Evolutionary conservation across 306 rosid species (phyloP).

Genomic region (Pachyrhizus erosus): DNA sequence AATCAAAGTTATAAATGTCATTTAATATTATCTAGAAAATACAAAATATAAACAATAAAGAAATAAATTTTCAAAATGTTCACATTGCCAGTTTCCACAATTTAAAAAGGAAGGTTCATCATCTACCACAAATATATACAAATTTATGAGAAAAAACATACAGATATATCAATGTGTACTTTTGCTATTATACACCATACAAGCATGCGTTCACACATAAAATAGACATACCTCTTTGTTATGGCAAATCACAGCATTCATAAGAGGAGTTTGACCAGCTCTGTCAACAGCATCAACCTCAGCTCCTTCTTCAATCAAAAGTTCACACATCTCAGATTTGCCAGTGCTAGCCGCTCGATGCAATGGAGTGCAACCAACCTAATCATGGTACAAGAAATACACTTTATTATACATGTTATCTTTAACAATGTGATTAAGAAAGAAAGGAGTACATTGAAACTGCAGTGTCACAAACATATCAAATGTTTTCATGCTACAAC

Average conservation of each 20-base stretch:
- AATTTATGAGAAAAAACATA: too few species aligned
- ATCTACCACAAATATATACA: too few species aligned
- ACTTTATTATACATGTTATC: not conserved
- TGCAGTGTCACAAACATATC: constrained; percentile 11
- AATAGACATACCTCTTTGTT: constrained; percentile 73
- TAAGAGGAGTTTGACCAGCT: constrained; percentile 86
- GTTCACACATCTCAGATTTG: constrained; percentile 79
- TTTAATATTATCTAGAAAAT: too few species aligned
- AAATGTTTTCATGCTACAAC: constrained; percentile 52
- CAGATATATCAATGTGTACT: too few species aligned
- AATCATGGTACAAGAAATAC: constrained; percentile 27
- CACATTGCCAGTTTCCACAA: too few species aligned
- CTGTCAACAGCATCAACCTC: constrained; percentile 81
- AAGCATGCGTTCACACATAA: not conserved
- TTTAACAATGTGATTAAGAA: constrained; percentile 30
- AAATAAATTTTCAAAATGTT: too few species aligned
- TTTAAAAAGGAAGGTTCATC: too few species aligned
- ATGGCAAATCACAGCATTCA: constrained; percentile 82
- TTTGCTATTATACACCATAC: not conserved
- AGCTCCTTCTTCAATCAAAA: constrained; percentile 96
- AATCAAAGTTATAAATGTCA: too few species aligned
- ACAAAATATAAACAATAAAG: too few species aligned
- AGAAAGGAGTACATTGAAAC: constrained; percentile 6
- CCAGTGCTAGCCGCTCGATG: constrained; percentile 96
- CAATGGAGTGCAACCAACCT: constrained; percentile 96